Base-by-base conservation (phyloP, 2,329 filamentous ascomycete genomes). In the Laburnicola sp. region DNA sequence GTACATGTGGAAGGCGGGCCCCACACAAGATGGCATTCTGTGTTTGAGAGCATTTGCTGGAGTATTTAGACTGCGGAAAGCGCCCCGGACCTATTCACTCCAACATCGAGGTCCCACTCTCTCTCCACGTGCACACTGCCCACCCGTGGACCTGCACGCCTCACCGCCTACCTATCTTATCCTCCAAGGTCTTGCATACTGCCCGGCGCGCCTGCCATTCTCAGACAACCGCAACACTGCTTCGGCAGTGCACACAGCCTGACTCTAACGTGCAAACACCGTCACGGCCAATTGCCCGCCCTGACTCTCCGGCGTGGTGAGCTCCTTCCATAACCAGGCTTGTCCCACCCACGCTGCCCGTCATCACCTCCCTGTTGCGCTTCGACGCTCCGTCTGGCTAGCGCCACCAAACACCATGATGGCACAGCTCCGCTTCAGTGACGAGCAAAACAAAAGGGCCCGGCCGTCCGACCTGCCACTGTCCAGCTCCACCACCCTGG, bases 1-100 rank as follows among this genome's bases (percentile, higher is more conserved):
- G 59, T 66, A 63, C 65, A 62, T 62, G 60, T 58, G 51, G 41
- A 48, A n/a, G 44, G 60, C 63, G 63, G 64, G 58, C 46, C 58
- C 56, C 43, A 34, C 41, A 49, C 44, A 41, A 46, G 27, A 38
- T 48, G 51, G 54, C 49, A 56, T 47, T 27, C 41, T 37, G 42
- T 35, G 34, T 48, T 57, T 34, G 54, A 57, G 47, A 54, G 50
- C 21, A 47, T 48, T 55, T 41, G 47, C 40, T n/a, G 35, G 34
- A 53, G 51, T 64, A 60, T 59, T 63, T 64, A 64, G 56, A 59
- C 44, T 52, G 48, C 30, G 45, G 48, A 23, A 46, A 34, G 31
- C 45, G 57, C 40, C 37, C 45, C 43, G 40, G 56, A 46, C 34
- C 31, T n/a, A n/a, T n/a, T n/a, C n/a, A n/a, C n/a, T n/a, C n/a